phyloP scores from a whole-genome alignment of 108 stramenopile species.

The Fragilaria crotonensis region DNA sequence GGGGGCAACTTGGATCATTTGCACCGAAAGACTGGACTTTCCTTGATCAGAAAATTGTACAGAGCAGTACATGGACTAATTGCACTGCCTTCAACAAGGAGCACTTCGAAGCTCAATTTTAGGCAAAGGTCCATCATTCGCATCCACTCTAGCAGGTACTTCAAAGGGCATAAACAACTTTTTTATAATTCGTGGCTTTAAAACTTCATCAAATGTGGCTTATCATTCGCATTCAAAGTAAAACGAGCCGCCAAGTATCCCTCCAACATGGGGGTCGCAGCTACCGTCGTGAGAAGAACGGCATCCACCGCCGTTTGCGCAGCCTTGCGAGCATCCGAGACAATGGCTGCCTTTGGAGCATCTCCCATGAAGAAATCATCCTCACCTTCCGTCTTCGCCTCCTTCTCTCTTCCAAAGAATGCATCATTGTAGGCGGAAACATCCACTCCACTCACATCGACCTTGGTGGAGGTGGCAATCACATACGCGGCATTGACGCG shows the following conservation, averaged over 20 bases:
- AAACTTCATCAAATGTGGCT: slow-evolving; percentile 97
- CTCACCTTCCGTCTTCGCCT: slow-evolving; percentile 44
- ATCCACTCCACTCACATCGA: slow-evolving; percentile 87
- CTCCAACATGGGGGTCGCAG: slow-evolving; percentile 74
- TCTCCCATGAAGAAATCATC: slow-evolving; percentile 88
- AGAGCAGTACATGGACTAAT: too few species aligned
- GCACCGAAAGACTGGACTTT: too few species aligned
- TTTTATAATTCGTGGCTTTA: too few species aligned
- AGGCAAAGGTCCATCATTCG: too few species aligned
- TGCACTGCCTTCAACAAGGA: too few species aligned
- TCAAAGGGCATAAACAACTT: too few species aligned
- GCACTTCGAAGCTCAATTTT: too few species aligned
- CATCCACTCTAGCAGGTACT: too few species aligned
- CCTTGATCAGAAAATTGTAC: too few species aligned
- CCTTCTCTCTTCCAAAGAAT: slow-evolving; percentile 86
- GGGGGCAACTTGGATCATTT: too few species aligned
- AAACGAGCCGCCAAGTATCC: slow-evolving; percentile 94
- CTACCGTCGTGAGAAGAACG: slow-evolving; percentile 69
- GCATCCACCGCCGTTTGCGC: slow-evolving; percentile 95
- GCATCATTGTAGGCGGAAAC: slow-evolving; percentile 82
- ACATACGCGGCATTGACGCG: slow-evolving; percentile 99
- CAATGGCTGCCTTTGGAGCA: slow-evolving; percentile 76
- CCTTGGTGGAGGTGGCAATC: slow-evolving; percentile 95
- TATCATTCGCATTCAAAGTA: slow-evolving; percentile 82
- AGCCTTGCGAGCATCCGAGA: slow-evolving; percentile 88